Base-by-base conservation (phyloP, 495 filamentous ascomycete genomes). In the Penicillium maclennaniae region DNA sequence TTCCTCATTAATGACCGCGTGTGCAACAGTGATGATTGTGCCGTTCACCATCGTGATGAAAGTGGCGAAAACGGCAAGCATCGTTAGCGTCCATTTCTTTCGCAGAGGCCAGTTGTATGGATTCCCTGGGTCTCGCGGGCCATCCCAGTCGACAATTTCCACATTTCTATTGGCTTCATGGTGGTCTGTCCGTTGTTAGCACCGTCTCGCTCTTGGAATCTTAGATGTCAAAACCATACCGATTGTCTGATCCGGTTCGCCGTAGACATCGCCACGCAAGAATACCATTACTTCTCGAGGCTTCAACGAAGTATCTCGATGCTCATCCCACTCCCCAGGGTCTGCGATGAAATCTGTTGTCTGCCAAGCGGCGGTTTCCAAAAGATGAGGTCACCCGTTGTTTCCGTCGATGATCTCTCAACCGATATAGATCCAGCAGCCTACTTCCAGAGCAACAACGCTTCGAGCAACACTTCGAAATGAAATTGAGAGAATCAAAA, bases 51-150 rank as follows among this genome's bases (percentile, higher is more conserved):
- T 60, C 20, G 66, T 62, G n/a, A 68, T 63, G 45, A 68, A 72
- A 7, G 63, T 69, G 19, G 62, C 52, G 31, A 70, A 60, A 3
- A 56, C 56, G 8, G 66, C 62, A 7, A 66, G 38, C 4, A 43
- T 20, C 1, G 66, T 72, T 3, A 69, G 42, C 7, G 55, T 56
- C 69, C 69, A 72, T 62, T 72, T 72, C 54, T 75, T 75, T 36
- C 68, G 58, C 15, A 64, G 47, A 9, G 83, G 69, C 83, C 83
- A 87, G 67, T 86, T 85, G 69, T 74, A 76, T 7, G 83, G 83
- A 54, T 85, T 84, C 15, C 65, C 70, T 1, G 73, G 71, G 60
- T 86, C 81, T 15, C 72, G 59, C 7, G 76, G 68, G 46, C 76
- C 75, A 59, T 78, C 65, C 74, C 79, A 83, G 46, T 75, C 67